These are phyloP conservation scores for Turnera subulata DNA, from an alignment of 345 rosid species.

Conservation along the genomic window DNA sequence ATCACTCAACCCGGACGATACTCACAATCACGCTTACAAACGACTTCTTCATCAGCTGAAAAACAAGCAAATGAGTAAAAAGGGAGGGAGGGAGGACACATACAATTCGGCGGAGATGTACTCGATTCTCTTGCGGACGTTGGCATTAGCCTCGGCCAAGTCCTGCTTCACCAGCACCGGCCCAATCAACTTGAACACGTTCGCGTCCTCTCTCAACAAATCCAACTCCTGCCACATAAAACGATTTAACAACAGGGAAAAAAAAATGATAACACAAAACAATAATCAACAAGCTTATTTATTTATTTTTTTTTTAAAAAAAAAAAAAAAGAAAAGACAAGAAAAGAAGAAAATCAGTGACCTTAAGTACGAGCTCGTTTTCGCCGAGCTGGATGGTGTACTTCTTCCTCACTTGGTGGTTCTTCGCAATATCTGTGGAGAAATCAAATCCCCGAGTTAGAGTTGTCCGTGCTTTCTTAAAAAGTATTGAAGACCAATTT, in stretches of 20 bases:
- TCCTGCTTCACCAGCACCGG: slow-evolving; percentile 97
- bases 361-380: slow-evolving; percentile 96
- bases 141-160: slow-evolving; percentile 94
- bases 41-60: background rate
- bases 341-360: slow-evolving; percentile 5
- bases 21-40: too few species aligned
- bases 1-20: background rate
- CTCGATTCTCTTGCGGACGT: slow-evolving; percentile 88
- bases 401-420: slow-evolving; percentile 90
- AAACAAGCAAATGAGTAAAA: background rate
- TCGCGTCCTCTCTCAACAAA: slow-evolving; percentile 79
- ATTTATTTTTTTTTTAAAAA: too few species aligned
- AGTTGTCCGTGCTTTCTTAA: too few species aligned
- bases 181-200: slow-evolving; percentile 90
- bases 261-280: too few species aligned
- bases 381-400: slow-evolving; percentile 94
- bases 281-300: too few species aligned
- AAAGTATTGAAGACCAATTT: too few species aligned
- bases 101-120: slow-evolving; percentile 92
- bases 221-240: slow-evolving; percentile 61
- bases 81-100: slow-evolving; percentile 11
- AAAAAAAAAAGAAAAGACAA: background rate
- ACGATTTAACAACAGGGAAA: background rate
- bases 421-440: slow-evolving; percentile 68
- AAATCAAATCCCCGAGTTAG: background rate